These are phyloP conservation scores for Tripterygium wilfordii DNA, from an alignment of 177 flowering plant species.

Conservation along the genomic window DNA sequence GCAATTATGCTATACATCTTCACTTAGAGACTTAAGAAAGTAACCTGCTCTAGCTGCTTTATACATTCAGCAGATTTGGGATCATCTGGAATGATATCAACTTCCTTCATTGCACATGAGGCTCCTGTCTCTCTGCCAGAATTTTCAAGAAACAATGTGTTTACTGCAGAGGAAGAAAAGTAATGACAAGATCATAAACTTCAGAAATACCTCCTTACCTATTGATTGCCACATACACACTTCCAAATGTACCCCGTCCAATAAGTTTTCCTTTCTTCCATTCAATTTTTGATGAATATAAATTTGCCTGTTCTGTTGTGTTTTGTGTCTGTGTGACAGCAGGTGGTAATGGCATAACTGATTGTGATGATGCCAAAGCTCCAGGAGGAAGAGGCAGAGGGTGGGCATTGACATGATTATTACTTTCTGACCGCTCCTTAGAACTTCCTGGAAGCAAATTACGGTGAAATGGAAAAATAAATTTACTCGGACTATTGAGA, in stretches of 20 bases:
- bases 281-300: constrained; percentile 26
- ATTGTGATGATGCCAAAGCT: constrained; percentile 13
- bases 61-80: constrained; percentile 71
- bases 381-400: constrained; percentile 81
- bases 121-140: constrained; percentile 79
- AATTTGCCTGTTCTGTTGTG: constrained; percentile 18
- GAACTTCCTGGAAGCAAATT: constrained; percentile 22
- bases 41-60: constrained; percentile 83
- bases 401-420: constrained; percentile 34
- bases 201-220: constrained; percentile 33
- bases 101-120: constrained; percentile 93
- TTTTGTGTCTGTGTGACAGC: constrained; percentile 25
- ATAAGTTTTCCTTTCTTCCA: constrained; percentile 89
- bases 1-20: too few relatives aligned
- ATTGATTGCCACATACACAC: constrained; percentile 74
- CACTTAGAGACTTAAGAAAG: neutral
- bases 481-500: constrained; percentile 20
- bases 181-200: neutral
- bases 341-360: constrained; percentile 17
- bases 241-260: constrained; percentile 93
- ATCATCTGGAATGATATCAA: constrained; percentile 72
- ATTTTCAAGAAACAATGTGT: neutral
- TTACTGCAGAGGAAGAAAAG: neutral
- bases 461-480: constrained; percentile 25
- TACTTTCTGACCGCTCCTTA: constrained; percentile 29